Evolutionary conservation across 306 rosid genomes (phyloP), one percentile per base, ranked within the genome.

Genomic region (Begonia masoniana): DNA sequence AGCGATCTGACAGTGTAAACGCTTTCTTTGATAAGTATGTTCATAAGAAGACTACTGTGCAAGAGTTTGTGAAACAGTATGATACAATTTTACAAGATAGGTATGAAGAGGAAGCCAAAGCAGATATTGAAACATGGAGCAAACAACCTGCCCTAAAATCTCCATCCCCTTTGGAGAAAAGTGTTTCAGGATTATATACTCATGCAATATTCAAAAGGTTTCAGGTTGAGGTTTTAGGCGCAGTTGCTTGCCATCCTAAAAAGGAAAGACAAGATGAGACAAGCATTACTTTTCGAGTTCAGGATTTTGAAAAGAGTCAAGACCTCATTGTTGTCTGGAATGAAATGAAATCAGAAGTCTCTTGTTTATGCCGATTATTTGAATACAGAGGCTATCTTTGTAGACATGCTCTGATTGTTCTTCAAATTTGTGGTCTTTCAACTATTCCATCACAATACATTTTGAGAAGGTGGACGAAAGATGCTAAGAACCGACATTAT

Each of bases 71-170:
- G 62, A 86, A 75, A 69, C 94, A 71, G 77, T 86, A 91, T 51
- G 94, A 83, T 71, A 52, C 72, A 62, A 75, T 91, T 68, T 71
- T 91, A 65, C 99, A 83, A 75, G 99, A 91, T 71, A 77, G 96
- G 75, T 91, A 81, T 67, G 99, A 91, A 70, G 99, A 91, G 76
- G 99, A 91, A 81, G 99, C 96, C 35, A 91, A 86, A 68, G 96
- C 96, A 63, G 96, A 91, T 77, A 85, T 83, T 36, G 99, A 91
- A 71, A 81, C 83, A 19, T 86, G 92, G 96, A 86, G 77, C 77
- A 85, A 79, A 74, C 78, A 63, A 39, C 92, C 92, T 19, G 69
- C 82, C 10, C 57, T 77, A 24, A 91, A 69, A 74, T 81, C 99
- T 62, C 99, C 99, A 61, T 91, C 99, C 6, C 99, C 99, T 1